A percentile compares a stretch with the other conserved stretches of the same genome.
phyloP scores from a whole-genome alignment of 306 rosid species.

The Lupinus albus region DNA sequence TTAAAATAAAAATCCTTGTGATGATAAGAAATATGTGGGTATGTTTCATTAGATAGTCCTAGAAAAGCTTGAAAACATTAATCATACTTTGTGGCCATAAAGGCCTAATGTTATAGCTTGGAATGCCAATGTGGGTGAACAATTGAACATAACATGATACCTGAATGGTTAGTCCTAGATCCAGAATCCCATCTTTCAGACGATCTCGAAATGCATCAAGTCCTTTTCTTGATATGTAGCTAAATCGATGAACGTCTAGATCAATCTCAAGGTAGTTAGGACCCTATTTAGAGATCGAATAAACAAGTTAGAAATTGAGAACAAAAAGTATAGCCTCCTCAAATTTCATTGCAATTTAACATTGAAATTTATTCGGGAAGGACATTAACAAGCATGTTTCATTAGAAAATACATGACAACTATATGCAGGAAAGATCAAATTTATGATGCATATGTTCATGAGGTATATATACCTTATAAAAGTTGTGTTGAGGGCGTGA shows the following conservation, averaged over 20 bases:
- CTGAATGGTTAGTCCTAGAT: slow-evolving; percentile 89
- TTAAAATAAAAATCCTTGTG: not conserved
- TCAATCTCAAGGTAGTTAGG: slow-evolving; percentile 92
- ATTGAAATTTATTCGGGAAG: not conserved
- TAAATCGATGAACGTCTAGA: slow-evolving; percentile 92
- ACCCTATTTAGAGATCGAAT: slow-evolving; percentile 56
- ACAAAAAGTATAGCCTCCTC: not conserved
- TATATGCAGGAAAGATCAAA: not conserved
- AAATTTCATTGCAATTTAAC: not conserved
- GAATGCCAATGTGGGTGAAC: not conserved
- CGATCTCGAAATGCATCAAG: slow-evolving; percentile 86
- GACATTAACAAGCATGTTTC: not conserved
- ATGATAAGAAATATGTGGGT: not conserved
- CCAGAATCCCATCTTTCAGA: slow-evolving; percentile 70
- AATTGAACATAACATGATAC: slow-evolving; percentile 38
- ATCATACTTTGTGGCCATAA: slow-evolving; percentile 8
- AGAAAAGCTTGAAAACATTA: slow-evolving; percentile 6
- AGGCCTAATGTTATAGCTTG: not conserved
- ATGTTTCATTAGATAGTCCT: no score
- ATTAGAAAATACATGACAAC: not conserved
- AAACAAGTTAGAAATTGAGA: slow-evolving; percentile 20
- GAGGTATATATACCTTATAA: slow-evolving; percentile 56
- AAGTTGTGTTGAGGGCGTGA: slow-evolving; percentile 94
- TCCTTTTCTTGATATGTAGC: slow-evolving; percentile 95
- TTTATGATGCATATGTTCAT: not conserved